Evolutionary conservation across 2,329 filamentous ascomycete genomes (phyloP), one percentile per base, ranked within the genome.

Genomic region (Fusarium acutatum): DNA sequence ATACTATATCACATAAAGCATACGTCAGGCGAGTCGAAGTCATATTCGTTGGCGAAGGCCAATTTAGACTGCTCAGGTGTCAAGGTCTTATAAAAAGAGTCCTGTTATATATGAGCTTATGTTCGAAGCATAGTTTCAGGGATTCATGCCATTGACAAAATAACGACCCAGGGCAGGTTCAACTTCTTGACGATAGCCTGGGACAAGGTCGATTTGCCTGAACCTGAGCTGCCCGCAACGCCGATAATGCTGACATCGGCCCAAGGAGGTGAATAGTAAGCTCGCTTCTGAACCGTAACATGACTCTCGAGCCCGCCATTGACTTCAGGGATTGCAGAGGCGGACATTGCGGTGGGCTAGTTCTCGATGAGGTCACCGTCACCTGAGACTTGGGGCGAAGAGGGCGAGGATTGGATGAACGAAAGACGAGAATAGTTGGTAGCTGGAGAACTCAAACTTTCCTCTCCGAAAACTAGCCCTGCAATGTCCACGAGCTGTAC

Each of bases 91-190:
- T 99, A 99, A 83, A 97, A 99, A 18, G 96, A 98, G 83, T 99
- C 96, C 94, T 97, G n/a, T 62, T 46, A 57, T 59, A 70, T 26
- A 74, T 81, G 67, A 81, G 79, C 53, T 69, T 58, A 22, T 22
- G 56, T 49, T 47, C 22, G 50, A 49, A 50, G 50, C 44, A 28
- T 47, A 32, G 43, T 44, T 32, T 35, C 41, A 41, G 56, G 61
- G 32, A 26, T 56, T 80, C 85, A 80, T 88, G 96, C 94, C 92
- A 99, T 98, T 46, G 95, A 97, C 77, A 99, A 84, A 83, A 99
- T 98, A 56, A 98, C 95, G 70, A 99, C 96, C 96, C 96, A 99
- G 64, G 96, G 96, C 73, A 99, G 85, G 83, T 96, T 97, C 77
- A 99, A 86, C 78, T 93, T 92, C 78, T 90, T 92, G 73, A 98